Evolutionary conservation across 2,329 filamentous ascomycete genomes (phyloP), one percentile per base, ranked within the genome.

Genomic region (Cadophora malorum): DNA sequence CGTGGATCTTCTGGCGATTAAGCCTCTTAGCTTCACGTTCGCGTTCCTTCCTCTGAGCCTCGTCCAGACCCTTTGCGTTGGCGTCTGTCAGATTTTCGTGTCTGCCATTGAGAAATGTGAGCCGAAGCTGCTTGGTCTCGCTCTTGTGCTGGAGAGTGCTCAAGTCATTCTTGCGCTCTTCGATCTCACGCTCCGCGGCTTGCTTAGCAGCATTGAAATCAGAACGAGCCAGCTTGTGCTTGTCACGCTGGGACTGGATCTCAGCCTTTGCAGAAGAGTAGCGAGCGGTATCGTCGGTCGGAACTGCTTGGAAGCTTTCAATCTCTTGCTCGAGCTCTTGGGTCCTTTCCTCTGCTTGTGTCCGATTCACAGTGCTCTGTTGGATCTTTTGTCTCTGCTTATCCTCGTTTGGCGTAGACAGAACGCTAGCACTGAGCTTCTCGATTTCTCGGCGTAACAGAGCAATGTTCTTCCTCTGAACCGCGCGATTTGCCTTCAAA

Each of bases 301-400:
- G 91, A 60, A 91, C 83, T 19, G 83, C 83, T 67, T 89, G 89
- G 62, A 91, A 82, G 33, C 85, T 84, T 74, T 88, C 89, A n/a
- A 92, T 85, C 68, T 93, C 84, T 10, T 79, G 76, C 64, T 83
- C 81, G 28, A 91, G 80, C 58, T 83, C 81, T 53, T 81, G 79
- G 35, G 85, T 83, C 38, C 90, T 89, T 65, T 86, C 84, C 66
- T 87, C 84, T 19, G 85, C 84, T 76, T 86, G 91, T 67, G 88
- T 88, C 79, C 91, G 90, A 77, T 91, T 90, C 66, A 91, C 91
- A 66, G 86, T 88, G 76, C 92, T 90, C 78, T 94, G 92, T 70
- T 89, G 86, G 56, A 92, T 87, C 78, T 93, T 91, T 76, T 93
- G 90, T 72, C 88, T 86, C 74, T 90, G 86, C 76, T 91, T 90